phyloP scores from a whole-genome alignment of 2,329 filamentous ascomycete species.

The Teratosphaeria zuluensis region DNA sequence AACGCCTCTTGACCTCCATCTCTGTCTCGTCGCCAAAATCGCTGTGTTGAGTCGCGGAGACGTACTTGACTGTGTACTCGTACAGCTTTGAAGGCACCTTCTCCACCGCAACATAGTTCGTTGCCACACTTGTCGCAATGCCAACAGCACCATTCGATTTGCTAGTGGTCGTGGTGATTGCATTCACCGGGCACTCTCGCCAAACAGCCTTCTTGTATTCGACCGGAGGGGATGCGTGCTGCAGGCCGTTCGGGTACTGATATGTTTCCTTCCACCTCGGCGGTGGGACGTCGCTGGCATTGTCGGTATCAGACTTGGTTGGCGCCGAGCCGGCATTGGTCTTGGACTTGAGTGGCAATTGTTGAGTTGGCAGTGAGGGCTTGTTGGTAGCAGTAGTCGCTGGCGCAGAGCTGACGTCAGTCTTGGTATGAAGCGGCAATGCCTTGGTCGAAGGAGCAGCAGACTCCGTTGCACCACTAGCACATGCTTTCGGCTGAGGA shows the following conservation, averaged over 20 bases:
- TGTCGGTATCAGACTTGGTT: not conserved
- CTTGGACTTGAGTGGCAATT: not conserved
- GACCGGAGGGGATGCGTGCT: not conserved
- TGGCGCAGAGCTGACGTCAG: no score
- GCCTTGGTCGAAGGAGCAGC: no score
- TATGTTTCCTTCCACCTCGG: not conserved
- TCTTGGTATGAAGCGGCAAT: no score
- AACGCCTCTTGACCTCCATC: conserved; percentile 1
- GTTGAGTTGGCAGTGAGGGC: not conserved
- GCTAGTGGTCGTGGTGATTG: not conserved
- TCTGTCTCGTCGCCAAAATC: not conserved
- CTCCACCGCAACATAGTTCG: not conserved
- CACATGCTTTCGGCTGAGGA: not conserved
- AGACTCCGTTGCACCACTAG: no score
- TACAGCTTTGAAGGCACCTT: not conserved
- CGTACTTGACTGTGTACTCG: not conserved
- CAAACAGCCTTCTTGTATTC: not conserved
- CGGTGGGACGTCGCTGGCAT: not conserved
- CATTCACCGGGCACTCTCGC: not conserved
- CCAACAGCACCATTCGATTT: not conserved
- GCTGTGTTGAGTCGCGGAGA: not conserved
- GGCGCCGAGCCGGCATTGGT: not conserved
- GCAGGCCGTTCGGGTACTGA: not conserved
- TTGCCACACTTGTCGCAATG: not conserved
- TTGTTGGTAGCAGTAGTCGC: not conserved